Evolutionary conservation across 768 basidiomycete genomes (phyloP).

Genomic region (Hericium rajendrae): DNA sequence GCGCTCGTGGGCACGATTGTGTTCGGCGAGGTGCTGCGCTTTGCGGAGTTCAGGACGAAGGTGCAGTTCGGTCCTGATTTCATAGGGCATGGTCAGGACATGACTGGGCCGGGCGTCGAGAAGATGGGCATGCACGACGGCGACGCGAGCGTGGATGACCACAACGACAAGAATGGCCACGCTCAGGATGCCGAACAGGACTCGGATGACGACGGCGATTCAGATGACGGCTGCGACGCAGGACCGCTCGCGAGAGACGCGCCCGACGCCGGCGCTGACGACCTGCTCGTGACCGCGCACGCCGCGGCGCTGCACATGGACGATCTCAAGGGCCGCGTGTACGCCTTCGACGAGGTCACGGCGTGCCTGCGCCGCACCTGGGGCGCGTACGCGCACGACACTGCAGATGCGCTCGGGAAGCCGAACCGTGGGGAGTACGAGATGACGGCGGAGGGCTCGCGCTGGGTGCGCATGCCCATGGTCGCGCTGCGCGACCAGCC

Average conservation of each 20-base stretch:
- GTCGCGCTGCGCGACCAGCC: conserved; percentile 11
- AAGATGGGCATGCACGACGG: neutral
- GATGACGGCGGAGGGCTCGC: conserved; percentile 28
- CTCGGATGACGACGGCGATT: neutral
- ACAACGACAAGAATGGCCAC: too few relatives aligned
- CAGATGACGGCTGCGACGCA: conserved; percentile 2
- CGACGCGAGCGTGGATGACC: neutral
- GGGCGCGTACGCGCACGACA: conserved; percentile 10
- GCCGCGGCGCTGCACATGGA: conserved; percentile 28
- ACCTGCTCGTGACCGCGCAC: conserved; percentile 23
- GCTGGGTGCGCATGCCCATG: conserved; percentile 27
- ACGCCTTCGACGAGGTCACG: conserved; percentile 29
- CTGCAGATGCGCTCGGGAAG: too few relatives aligned
- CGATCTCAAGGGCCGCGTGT: conserved; percentile 27
- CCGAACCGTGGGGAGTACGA: conserved; percentile 29
- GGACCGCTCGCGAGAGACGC: neutral
- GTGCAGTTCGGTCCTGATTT: conserved; percentile 18
- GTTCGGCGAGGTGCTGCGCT: conserved; percentile 29
- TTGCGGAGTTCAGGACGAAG: conserved; percentile 28
- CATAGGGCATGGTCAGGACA: neutral
- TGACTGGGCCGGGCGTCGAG: conserved; percentile 1
- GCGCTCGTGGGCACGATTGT: conserved; percentile 31
- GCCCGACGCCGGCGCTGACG: conserved; percentile 16
- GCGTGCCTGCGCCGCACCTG: conserved; percentile 31
- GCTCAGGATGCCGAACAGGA: too few relatives aligned